Evolutionary conservation across 768 basidiomycete genomes (phyloP).

Genomic region (Tephrocybe sp.): DNA sequence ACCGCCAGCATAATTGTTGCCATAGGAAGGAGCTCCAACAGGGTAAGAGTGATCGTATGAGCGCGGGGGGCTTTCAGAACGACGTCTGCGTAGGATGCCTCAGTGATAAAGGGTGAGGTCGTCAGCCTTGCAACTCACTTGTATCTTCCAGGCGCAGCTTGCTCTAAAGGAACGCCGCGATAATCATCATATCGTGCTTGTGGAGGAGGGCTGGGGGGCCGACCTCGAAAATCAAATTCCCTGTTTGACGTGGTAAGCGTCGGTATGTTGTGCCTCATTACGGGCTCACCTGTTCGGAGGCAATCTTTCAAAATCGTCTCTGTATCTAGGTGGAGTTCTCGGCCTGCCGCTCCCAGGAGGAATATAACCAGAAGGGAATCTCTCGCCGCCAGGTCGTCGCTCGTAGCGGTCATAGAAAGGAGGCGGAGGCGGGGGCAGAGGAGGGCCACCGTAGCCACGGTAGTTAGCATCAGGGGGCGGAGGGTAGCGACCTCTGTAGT

Average conservation of each 20-base stretch:
- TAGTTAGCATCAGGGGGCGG: slow-evolving; percentile 53
- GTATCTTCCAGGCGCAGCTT: slow-evolving; percentile 45
- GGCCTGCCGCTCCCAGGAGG: slow-evolving; percentile 56
- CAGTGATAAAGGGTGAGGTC: background rate
- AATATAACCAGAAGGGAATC: slow-evolving; percentile 41
- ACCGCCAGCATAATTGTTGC: slow-evolving; percentile 51
- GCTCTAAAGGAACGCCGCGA: slow-evolving; percentile 45
- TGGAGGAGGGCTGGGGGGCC: slow-evolving; percentile 53
- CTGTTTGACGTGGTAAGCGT: slow-evolving; percentile 28
- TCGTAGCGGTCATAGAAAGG: slow-evolving; percentile 65
- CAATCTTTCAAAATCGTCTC: slow-evolving; percentile 65
- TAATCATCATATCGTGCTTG: slow-evolving; percentile 55
- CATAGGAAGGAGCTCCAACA: slow-evolving; percentile 34
- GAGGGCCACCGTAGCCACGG: slow-evolving; percentile 51
- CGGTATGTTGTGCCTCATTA: background rate
- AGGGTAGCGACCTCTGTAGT: slow-evolving; percentile 58
- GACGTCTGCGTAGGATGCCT: slow-evolving; percentile 44
- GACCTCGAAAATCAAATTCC: slow-evolving; percentile 60
- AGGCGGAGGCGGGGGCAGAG: slow-evolving; percentile 45
- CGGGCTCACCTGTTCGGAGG: slow-evolving; percentile 52
- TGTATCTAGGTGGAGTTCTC: slow-evolving; percentile 54
- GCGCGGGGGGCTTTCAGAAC: slow-evolving; percentile 69
- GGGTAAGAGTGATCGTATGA: slow-evolving; percentile 53
- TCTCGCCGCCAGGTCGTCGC: slow-evolving; percentile 53
- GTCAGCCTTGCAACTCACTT: slow-evolving; percentile 30